Conservation (phyloP, 768 basidiomycete species). For the Lentinula detonsa region DNA sequence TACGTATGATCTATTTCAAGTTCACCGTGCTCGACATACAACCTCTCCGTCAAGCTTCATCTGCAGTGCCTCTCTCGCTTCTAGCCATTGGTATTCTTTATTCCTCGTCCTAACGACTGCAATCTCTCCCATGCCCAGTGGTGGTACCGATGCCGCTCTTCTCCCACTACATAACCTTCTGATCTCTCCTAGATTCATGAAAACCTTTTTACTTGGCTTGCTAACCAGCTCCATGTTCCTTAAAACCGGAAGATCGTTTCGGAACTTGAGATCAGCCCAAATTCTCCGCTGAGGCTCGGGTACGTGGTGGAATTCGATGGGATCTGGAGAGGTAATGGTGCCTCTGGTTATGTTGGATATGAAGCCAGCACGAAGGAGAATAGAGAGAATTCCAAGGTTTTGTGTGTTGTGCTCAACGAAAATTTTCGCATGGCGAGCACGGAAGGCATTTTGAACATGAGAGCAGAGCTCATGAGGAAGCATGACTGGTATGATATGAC, state of each 20-base stretch:
- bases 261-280: conserved; percentile 94
- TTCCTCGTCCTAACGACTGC: conserved; percentile 73
- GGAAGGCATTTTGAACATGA: conserved; percentile 89
- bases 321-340: conserved; percentile 58
- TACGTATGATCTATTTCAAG: background rate
- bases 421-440: conserved; percentile 74
- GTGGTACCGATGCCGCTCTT: conserved; percentile 73
- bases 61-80: conserved; percentile 87
- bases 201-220: conserved; percentile 75
- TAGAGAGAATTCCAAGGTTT: conserved; percentile 87
- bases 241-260: conserved; percentile 84
- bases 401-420: conserved; percentile 80
- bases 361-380: conserved; percentile 90
- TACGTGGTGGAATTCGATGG: conserved; percentile 51
- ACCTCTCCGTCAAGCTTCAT: conserved; percentile 80
- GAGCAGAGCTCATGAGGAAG: conserved; percentile 85
- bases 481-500: background rate
- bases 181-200: conserved; percentile 71
- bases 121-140: conserved; percentile 90
- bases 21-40: conserved; percentile 65
- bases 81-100: conserved; percentile 78
- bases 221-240: conserved; percentile 75
- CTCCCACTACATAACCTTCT: conserved; percentile 75
- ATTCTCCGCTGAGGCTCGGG: conserved; percentile 69
- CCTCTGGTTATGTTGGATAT: conserved; percentile 80